A percentile compares a stretch with the other conserved stretches of the same genome.
Conservation (phyloP, 495 filamentous ascomycete species). For the Penicillium lividum region DNA sequence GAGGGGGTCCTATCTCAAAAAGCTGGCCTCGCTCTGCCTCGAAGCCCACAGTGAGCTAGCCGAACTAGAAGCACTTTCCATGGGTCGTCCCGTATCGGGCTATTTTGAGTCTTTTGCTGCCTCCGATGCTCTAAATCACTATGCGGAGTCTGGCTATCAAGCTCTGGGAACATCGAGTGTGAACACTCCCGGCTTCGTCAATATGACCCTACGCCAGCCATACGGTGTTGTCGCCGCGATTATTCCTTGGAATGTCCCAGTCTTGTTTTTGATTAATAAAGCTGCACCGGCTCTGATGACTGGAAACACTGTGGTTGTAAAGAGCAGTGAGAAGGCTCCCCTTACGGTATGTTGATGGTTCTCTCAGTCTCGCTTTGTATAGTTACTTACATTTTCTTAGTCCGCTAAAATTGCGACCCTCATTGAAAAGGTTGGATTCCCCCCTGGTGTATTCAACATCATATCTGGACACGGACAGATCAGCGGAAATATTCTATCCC, state of each 20-base stretch:
- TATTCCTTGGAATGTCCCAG: conserved; percentile 36
- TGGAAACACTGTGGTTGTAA: conserved; percentile 58
- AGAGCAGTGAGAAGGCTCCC: conserved; percentile 59
- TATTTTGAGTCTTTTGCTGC: conserved; percentile 25
- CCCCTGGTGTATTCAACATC: conserved; percentile 83
- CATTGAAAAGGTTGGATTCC: conserved; percentile 81
- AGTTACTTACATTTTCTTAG: background rate
- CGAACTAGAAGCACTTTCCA: conserved; percentile 40
- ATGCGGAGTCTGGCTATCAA: conserved; percentile 25
- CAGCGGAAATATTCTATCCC: conserved; percentile 73
- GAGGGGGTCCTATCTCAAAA: conserved; percentile 48
- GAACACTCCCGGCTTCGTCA: conserved; percentile 57
- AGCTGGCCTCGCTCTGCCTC: conserved; percentile 51
- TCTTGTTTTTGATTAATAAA: conserved; percentile 43
- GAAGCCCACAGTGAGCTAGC: conserved; percentile 52
- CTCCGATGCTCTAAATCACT: conserved; percentile 24
- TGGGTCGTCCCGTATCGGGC: conserved; percentile 29
- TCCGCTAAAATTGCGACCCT: conserved; percentile 32
- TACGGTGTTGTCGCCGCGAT: conserved; percentile 38
- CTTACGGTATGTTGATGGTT: conserved; percentile 39
- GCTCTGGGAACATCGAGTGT: conserved; percentile 52
- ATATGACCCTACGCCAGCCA: conserved; percentile 37
- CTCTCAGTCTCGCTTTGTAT: too few relatives aligned
- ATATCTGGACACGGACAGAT: conserved; percentile 72
- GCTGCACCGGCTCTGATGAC: conserved; percentile 55